These are phyloP conservation scores for Triticum timopheevii DNA, from an alignment of 176 grass and related monocot genomes.

Conservation along the genomic window DNA sequence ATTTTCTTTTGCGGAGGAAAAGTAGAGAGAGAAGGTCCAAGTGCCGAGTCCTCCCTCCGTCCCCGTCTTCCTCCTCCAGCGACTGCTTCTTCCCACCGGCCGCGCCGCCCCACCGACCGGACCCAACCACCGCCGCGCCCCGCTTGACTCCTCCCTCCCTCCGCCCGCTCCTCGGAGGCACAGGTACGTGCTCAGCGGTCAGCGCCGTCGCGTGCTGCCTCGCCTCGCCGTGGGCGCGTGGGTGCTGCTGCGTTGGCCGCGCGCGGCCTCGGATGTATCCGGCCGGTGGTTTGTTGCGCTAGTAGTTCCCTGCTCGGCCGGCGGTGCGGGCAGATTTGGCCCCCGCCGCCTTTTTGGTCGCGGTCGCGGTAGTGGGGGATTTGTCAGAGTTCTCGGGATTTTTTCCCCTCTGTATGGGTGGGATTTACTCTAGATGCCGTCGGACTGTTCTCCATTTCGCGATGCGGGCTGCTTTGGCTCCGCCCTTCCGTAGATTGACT, in stretches of 20 bases:
- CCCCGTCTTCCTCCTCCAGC: neutral
- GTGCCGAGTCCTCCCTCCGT: neutral
- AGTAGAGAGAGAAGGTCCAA: slow-evolving; percentile 10
- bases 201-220: too few relatives aligned
- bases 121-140: neutral
- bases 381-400: neutral
- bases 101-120: neutral
- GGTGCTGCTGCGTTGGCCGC: too few relatives aligned
- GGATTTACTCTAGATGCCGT: neutral
- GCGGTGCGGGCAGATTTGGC: neutral
- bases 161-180: neutral
- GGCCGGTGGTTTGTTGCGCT: neutral
- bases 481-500: neutral
- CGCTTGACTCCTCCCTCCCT: neutral
- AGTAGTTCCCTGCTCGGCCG: neutral
- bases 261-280: neutral
- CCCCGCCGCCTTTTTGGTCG: neutral
- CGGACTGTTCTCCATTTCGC: neutral
- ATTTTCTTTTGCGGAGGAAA: neutral
- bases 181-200: neutral
- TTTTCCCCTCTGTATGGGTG: too few relatives aligned
- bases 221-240: too few relatives aligned
- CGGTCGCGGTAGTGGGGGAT: neutral
- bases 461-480: neutral
- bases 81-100: slow-evolving; percentile 13